Base-by-base conservation (phyloP, 2,329 filamentous ascomycete genomes). In the Dendryphion nanum region DNA sequence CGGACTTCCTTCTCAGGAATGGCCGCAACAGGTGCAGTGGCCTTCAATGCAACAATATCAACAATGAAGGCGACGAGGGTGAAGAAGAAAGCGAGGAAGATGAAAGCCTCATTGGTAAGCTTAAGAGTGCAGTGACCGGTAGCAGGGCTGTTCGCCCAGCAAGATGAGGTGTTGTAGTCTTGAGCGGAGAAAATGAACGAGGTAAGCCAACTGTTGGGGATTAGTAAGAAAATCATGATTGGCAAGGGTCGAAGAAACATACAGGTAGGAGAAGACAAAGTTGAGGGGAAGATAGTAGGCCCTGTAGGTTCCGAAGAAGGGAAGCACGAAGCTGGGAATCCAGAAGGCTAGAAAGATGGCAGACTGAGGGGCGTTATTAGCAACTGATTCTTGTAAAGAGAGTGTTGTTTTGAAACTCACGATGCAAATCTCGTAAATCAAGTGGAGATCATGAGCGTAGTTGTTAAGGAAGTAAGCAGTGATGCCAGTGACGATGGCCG, bases 181-280 rank as follows among this genome's bases (percentile, higher is more conserved):
- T 72, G 63, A 4, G 70, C 64, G 1, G 69, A 50, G 56, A 74
- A 73, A 49, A 74, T 69, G 51, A 73, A 73, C 14, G 68, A 59
- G 1, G 71, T 73, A 51, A 74, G 63, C 70, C 70, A 74, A 63
- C 40, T 42, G 18, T 17, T 21, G 18, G 18, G n/a, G 19, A 14
- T 38, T 31, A 31, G 26, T 23, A 20, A 23, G 17, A 2, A 3
- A 2, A 37, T 37, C 7, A n/a, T 18, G 8, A 18, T 6, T 31
- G 19, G 17, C 7, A 15, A 10, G 23, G 15, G 33, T 17, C 4
- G 30, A 8, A 21, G 28, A 7, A 18, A 30, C 40, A 26, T 42
- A 42, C 35, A 73, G 63, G 41, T 73, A 72, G 5, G 67, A 71
- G 57, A 73, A 72, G 43, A 71, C 44, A 7, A 71, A 51, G 47